Evolutionary conservation across 2,329 filamentous ascomycete genomes (phyloP), one percentile per base, ranked within the genome.

Genomic region (Aotearoamyces nothofagi): DNA sequence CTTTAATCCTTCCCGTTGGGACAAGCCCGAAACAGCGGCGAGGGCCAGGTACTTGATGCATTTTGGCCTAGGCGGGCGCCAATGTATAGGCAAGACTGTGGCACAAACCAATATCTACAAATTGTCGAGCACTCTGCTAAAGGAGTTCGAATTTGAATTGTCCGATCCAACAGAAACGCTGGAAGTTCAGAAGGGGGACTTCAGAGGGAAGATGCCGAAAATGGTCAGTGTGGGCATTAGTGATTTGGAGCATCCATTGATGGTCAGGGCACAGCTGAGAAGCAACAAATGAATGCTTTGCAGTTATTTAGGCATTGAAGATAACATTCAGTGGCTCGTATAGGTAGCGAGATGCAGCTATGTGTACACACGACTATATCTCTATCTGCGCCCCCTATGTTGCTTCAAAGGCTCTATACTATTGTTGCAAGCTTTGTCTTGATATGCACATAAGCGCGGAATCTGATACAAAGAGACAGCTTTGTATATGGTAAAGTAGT

Each of bases 31-130:
- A 6, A 36, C 30, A 4, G 33, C 35, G 1, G 34, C 14, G 1
- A 37, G 39, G 8, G 36, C 41, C 2, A 34, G 39, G 10, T 41
- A 43, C 7, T 33, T 54, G 15, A 52, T 53, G 45, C 50, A 49
- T 27, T 55, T 53, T 33, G 47, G 51, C 1, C 33, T 47, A 1
- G 51, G 51, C 1, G 40, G 41, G 4, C 40, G 50, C 3, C 39
- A 45, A 30, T 55, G 50, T 28, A 49, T 54, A n/a, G 51, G 51
- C 5, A 49, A 49, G 30, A 51, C 39, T 4, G 37, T 54, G 5
- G 51, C 50, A 1, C 41, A 42, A 30, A 45, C 44, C 3, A 50
- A 52, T 30, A 52, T 54, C 4, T 48, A 47, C 27, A 54, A 53
- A 27, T 11, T 52, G 17, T 30, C 40, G 26, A 50, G 42, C 26